Evolutionary conservation across 345 rosid genomes (phyloP).

Genomic region (Murraya paniculata): DNA sequence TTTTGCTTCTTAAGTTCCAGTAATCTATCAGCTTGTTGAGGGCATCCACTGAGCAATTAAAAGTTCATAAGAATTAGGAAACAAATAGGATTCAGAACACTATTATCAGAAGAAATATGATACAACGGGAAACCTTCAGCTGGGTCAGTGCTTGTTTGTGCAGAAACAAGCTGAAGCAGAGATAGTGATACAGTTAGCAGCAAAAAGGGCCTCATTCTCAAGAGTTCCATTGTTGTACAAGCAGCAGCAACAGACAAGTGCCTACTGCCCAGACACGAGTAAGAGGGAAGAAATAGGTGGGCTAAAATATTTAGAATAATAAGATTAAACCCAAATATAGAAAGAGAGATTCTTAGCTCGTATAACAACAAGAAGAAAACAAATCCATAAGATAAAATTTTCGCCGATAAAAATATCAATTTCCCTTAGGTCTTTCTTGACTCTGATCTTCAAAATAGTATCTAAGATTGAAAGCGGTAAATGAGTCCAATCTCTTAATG

Average conservation of each 20-base stretch:
- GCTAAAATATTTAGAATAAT: neutral
- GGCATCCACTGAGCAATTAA: slow-evolving; percentile 39
- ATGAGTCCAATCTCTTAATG: neutral
- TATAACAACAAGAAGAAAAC: slow-evolving; percentile 15
- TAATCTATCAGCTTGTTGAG: slow-evolving; percentile 38
- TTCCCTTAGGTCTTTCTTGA: slow-evolving; percentile 1
- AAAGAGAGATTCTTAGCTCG: slow-evolving; percentile 18
- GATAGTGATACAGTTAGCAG: slow-evolving; percentile 20
- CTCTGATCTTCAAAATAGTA: neutral
- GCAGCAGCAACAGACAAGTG: slow-evolving; percentile 3
- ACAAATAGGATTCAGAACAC: neutral
- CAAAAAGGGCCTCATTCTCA: slow-evolving; percentile 24
- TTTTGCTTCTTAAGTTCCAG: slow-evolving; percentile 44
- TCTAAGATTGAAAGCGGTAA: neutral
- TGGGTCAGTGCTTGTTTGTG: slow-evolving; percentile 40
- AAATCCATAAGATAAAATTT: neutral
- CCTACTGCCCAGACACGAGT: no score
- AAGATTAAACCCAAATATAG: neutral
- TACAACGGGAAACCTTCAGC: slow-evolving; percentile 34
- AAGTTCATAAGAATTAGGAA: neutral
- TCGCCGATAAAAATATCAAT: neutral
- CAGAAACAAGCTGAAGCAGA: slow-evolving; percentile 37
- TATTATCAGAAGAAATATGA: neutral
- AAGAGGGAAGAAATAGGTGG: neutral
- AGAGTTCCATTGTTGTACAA: slow-evolving; percentile 26